Percentiles rank a stretch among this genome's conserved stretches.
Conservation (phyloP, 2,329 filamentous ascomycete species). For the Lachnellula willkommii region DNA sequence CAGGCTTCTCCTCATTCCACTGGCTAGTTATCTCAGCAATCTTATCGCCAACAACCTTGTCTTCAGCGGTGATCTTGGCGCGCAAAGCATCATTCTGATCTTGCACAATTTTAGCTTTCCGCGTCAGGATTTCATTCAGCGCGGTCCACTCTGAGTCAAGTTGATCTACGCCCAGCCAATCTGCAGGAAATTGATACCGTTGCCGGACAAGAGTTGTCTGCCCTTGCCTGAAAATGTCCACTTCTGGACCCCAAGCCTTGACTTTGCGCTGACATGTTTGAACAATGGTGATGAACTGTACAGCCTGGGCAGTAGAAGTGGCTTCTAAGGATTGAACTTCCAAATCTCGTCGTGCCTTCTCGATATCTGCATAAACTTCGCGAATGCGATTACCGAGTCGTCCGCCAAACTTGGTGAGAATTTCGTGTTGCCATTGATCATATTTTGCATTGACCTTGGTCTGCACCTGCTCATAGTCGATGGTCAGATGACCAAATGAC, state of each 20-base stretch:
- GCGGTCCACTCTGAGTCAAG: slow-evolving; percentile 95
- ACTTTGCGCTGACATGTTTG: slow-evolving; percentile 94
- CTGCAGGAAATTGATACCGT: slow-evolving; percentile 85
- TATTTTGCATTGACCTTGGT: slow-evolving; percentile 99
- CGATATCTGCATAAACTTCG: slow-evolving; percentile 86
- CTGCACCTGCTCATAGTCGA: slow-evolving; percentile 98
- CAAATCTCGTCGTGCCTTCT: slow-evolving; percentile 82
- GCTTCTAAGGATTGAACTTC: slow-evolving; percentile 90
- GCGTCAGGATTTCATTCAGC: slow-evolving; percentile 82
- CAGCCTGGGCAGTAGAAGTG: slow-evolving; percentile 91
- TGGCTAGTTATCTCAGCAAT: slow-evolving; percentile 77
- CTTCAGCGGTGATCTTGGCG: slow-evolving; percentile 91
- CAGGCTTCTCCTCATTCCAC: slow-evolving; percentile 96
- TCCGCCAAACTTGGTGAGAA: slow-evolving; percentile 84
- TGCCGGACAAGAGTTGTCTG: slow-evolving; percentile 88
- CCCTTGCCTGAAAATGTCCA: slow-evolving; percentile 92
- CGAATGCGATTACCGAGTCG: slow-evolving; percentile 86
- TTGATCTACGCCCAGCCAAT: slow-evolving; percentile 95
- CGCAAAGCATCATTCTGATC: slow-evolving; percentile 93
- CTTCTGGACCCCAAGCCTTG: slow-evolving; percentile 89
- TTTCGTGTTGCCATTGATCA: slow-evolving; percentile 98
- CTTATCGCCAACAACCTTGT: slow-evolving; percentile 83
- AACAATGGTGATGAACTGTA: slow-evolving; percentile 97
- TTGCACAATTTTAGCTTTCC: slow-evolving; percentile 91
- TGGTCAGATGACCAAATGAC: slow-evolving; percentile 86